These are phyloP conservation scores for Lentinula sp. DNA, from an alignment of 768 basidiomycete genomes.

Conservation along the genomic window DNA sequence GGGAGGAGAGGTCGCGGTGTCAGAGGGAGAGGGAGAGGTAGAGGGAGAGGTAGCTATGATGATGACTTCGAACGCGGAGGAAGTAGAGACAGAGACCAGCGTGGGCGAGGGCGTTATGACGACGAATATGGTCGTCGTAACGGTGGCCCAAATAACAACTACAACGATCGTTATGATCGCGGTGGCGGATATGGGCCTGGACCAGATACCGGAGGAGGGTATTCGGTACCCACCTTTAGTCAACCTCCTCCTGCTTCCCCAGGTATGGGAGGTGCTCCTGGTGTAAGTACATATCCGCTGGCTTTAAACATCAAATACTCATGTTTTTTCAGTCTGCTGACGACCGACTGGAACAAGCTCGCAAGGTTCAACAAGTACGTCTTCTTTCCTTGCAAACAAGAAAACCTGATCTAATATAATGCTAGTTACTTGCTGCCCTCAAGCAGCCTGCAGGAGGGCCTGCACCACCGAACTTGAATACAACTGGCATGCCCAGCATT, in stretches of 20 bases:
- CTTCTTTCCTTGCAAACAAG: neutral
- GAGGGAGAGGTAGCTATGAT: slow-evolving; percentile 35
- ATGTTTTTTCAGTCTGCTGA: slow-evolving; percentile 40
- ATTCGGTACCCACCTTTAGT: slow-evolving; percentile 18
- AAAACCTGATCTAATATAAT: neutral
- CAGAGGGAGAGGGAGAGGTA: slow-evolving; percentile 32
- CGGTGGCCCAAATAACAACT: neutral
- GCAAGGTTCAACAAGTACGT: slow-evolving; percentile 72
- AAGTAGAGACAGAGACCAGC: slow-evolving; percentile 42
- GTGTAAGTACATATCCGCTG: slow-evolving; percentile 6
- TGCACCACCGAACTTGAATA: slow-evolving; percentile 21
- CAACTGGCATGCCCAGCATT: slow-evolving; percentile 23
- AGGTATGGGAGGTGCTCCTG: slow-evolving; percentile 18
- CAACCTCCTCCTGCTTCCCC: slow-evolving; percentile 25
- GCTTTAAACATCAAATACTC: neutral
- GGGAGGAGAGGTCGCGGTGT: slow-evolving; percentile 27
- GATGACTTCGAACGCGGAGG: slow-evolving; percentile 44
- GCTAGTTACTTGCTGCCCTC: slow-evolving; percentile 65
- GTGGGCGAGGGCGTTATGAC: slow-evolving; percentile 34
- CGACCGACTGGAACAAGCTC: slow-evolving; percentile 83
- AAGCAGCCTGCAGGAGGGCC: slow-evolving; percentile 56
- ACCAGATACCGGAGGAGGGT: slow-evolving; percentile 11
- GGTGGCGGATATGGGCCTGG: slow-evolving; percentile 15
- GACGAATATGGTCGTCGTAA: slow-evolving; percentile 25
- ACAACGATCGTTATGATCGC: slow-evolving; percentile 19